Base-by-base conservation (phyloP, 2,329 filamentous ascomycete species). In the Aspergillus phoenicis region DNA sequence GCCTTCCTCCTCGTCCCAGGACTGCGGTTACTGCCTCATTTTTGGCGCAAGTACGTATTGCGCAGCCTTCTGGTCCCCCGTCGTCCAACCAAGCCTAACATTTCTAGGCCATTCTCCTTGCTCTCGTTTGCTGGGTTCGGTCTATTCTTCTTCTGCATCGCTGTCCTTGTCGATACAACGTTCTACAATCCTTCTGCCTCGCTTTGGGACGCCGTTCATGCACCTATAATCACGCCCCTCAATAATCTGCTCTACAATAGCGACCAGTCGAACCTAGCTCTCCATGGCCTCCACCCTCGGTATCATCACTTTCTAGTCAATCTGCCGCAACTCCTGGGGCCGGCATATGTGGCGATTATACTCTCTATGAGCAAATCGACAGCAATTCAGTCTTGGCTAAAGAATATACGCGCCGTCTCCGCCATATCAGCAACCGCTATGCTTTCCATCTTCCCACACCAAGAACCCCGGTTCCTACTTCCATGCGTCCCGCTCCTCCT, bases 1-100 rank as follows among this genome's bases (percentile, higher is more conserved):
- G 94, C 93, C 13, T 99, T 96, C 75, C 79, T 99, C 63, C 76
- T 96, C 61, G 87, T 97, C 73, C 94, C 95, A 57, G 89, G 89
- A 38, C 80, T 96, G 73, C 89, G 88, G 72, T 83, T 99, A 72
- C 81, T 98, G 75, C 92, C 92, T 66, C 90, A 96, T 80, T 95
- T 97, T 73, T 79, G 86, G 75, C 87, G 88, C 75, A 94, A 89
- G 91, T 95, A 78, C 73, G 86, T 80, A 26, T 22, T 33, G 53
- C 17, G 8, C 11, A 22, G 11, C 11, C 28, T 38, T 24, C 22
- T 38, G 57, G 22, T 43, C 30, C 54, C 41, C 24, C 38, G 22
- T 20, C 24, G 20, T 15, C 47, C 22, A 6, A 47, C 33, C 47
- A 20, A 64, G 66, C 56, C 59, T 67, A 55, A 68, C 52, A 52